Evolutionary conservation across 768 basidiomycete species (phyloP).

Genomic region (Mycena vitilis): DNA sequence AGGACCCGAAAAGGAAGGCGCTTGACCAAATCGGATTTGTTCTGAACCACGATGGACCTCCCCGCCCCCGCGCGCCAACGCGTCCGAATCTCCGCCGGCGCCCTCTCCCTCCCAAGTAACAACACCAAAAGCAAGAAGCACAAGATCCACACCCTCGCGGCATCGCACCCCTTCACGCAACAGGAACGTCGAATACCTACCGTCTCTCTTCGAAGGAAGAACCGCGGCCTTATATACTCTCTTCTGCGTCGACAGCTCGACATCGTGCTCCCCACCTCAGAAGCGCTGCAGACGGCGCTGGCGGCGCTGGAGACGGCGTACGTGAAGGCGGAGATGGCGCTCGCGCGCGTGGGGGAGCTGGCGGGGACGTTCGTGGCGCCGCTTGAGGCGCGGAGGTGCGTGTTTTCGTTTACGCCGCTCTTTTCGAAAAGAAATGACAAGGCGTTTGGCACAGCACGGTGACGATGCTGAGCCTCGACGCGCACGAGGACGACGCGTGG

Average conservation of each 20-base stretch:
- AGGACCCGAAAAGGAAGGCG: no score
- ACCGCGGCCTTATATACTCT: neutral
- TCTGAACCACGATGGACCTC: conserved; percentile 11
- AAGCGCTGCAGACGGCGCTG: conserved; percentile 53
- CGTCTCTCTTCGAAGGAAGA: neutral
- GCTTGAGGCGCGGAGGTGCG: conserved; percentile 44
- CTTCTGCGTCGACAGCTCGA: conserved; percentile 60
- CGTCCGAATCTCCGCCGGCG: conserved; percentile 34
- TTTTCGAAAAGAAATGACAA: no score
- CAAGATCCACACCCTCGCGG: conserved; percentile 42
- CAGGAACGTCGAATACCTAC: conserved; percentile 49
- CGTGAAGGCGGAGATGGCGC: conserved; percentile 53
- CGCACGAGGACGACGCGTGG: conserved; percentile 68
- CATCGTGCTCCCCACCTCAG: conserved; percentile 63
- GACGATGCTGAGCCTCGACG: conserved; percentile 49
- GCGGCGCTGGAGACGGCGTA: conserved; percentile 57
- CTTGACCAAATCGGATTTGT: no score
- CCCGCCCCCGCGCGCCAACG: neutral
- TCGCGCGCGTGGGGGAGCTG: conserved; percentile 58
- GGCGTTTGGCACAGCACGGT: no score
- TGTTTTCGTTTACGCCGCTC: neutral
- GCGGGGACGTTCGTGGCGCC: conserved; percentile 45
- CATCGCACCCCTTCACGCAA: conserved; percentile 54
- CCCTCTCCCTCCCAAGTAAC: neutral
- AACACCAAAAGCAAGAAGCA: neutral